Evolutionary conservation across 1,139 yeast genomes (phyloP), one percentile per base, ranked within the genome.

Genomic region (Arxiozyma slooffiae): DNA sequence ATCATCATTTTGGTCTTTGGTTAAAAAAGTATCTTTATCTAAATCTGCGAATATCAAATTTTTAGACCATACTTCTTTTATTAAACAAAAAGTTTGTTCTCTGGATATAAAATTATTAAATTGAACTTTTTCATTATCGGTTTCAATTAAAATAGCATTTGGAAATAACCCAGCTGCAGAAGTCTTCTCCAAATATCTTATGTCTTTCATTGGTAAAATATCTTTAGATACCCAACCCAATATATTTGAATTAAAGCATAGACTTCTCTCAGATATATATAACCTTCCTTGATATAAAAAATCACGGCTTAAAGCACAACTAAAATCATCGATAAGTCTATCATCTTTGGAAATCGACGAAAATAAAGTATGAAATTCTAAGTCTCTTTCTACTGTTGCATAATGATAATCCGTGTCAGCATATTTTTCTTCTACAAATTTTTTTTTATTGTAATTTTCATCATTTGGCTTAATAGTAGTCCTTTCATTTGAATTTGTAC

Each of bases 71-170:
- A 82, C 71, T 0, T 79, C 74, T 49, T 74, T 76, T 59, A 92
- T 72, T 55, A 89, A 78, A 47, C 83, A 88, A 58, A 78, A 78
- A 0, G 96, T 85, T 7, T 80, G 68, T 63, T 92, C 97, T 55
- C 97, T 74, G 1, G 95, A 82, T 5, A 89, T 73, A 61, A 92
- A 88, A 57, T 95, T 85, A n/a, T 96, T 96, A 74, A 92, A 90
- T 5, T 77, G 78, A 60, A 87, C 86, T 1, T 79, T 79, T 1
- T 80, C 78, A 46, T 69, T 60, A 16, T 70, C 74, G 1, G 95
- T 84, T 56, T 82, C 83, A 18, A 89, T 73, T 9, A 78, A 73
- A n/a, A 90, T 85, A 1, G 96, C 97, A 66, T 90, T 92, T 17
- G 97, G 96, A 63, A 92, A 88, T 36, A 92, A 71, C 0, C 95